A percentile compares a stretch with the other conserved stretches of the same genome.
Conservation (phyloP, 345 rosid species). For the Anacardium occidentale region DNA sequence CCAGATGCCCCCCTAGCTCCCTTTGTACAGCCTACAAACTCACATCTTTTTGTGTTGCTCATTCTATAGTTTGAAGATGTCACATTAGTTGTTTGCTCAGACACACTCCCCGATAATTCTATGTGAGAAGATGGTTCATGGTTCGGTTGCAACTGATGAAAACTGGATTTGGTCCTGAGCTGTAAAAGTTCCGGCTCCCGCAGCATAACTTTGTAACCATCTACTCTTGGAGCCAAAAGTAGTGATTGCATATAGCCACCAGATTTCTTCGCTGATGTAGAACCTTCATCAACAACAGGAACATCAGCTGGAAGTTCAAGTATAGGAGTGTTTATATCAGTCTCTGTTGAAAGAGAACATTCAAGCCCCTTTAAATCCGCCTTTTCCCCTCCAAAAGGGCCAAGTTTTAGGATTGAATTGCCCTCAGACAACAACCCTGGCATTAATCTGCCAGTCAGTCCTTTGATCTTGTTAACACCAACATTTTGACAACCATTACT, state of each 20-base stretch:
- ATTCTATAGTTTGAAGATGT: constrained; percentile 54
- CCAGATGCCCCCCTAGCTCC: constrained; percentile 95
- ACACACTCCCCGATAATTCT: constrained; percentile 55
- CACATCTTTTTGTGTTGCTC: constrained; percentile 64
- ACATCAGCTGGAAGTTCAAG: constrained; percentile 34
- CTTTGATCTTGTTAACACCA: constrained; percentile 42
- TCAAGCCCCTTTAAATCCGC: constrained; percentile 44
- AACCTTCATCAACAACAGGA: constrained; percentile 84
- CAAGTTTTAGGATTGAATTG: constrained; percentile 70
- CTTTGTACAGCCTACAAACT: constrained; percentile 70
- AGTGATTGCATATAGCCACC: constrained; percentile 92
- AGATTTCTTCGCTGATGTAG: constrained; percentile 87
- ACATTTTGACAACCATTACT: constrained; percentile 34
- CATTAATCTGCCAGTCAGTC: constrained; percentile 27
- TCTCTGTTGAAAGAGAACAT: constrained; percentile 45
- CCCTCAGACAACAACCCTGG: constrained; percentile 46
- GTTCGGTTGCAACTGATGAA: constrained; percentile 42
- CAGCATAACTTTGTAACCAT: constrained; percentile 29
- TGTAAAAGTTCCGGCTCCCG: constrained; percentile 46
- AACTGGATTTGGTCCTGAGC: constrained; percentile 35
- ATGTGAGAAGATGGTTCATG: constrained; percentile 51
- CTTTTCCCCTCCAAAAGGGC: constrained; percentile 57
- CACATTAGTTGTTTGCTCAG: constrained; percentile 53
- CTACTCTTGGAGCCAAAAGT: constrained; percentile 64
- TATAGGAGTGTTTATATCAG: constrained; percentile 30